Percentiles rank a stretch among this genome's conserved stretches.
phyloP scores from a whole-genome alignment of 768 basidiomycete genomes.

The Suillus tomentosus region DNA sequence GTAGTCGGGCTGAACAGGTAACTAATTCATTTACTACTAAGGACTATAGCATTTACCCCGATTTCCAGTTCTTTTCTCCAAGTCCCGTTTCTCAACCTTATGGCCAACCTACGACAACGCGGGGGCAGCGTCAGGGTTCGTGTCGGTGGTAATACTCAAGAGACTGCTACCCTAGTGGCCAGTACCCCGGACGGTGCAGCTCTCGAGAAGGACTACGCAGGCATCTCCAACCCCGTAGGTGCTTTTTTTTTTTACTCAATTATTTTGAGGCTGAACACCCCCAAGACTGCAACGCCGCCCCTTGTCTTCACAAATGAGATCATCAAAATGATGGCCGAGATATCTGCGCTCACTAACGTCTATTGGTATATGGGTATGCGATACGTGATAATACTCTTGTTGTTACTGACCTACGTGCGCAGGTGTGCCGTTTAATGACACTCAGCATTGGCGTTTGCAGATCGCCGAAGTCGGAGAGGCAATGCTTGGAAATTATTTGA shows the following conservation, averaged over 20 bases:
- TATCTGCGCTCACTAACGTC: conserved; percentile 59
- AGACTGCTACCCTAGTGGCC: conserved; percentile 54
- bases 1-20: conserved; percentile 26
- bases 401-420: conserved; percentile 10
- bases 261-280: background rate
- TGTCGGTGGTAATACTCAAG: conserved; percentile 82
- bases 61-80: conserved; percentile 47
- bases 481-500: conserved; percentile 63
- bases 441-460: conserved; percentile 48
- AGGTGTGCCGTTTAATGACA: conserved; percentile 70
- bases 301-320: conserved; percentile 66
- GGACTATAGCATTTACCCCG: background rate
- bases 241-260: background rate
- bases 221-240: conserved; percentile 44
- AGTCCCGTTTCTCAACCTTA: conserved; percentile 76
- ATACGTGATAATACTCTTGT: background rate
- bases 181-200: conserved; percentile 48
- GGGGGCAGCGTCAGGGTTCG: conserved; percentile 65
- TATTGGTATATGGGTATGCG: conserved; percentile 62
- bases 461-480: conserved; percentile 60
- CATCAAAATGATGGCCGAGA: conserved; percentile 63
- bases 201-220: conserved; percentile 49
- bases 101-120: conserved; percentile 69
- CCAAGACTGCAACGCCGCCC: conserved; percentile 65
- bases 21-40: too few species aligned